Base-by-base conservation (phyloP, 1,139 yeast species). In the Lodderomyces oxycetoniae region DNA sequence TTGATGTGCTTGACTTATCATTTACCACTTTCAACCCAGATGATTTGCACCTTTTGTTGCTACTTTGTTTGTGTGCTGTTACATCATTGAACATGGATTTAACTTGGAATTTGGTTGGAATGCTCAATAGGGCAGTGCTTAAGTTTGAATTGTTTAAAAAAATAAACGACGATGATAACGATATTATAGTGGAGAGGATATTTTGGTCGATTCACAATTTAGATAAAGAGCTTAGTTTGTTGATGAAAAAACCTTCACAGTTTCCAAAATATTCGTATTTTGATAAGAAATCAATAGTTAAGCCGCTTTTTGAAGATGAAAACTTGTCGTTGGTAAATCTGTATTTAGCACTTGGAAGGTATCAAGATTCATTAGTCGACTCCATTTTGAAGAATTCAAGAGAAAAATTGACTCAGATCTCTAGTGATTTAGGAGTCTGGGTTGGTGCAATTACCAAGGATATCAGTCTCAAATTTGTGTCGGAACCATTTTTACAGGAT, bases 181-280 rank as follows among this genome's bases (percentile, higher is more conserved):
- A 31, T 26, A n/a, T n/a, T 9, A 34, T 46, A 23, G 41, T 47
- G 17, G 46, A 53, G 31, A 46, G 66, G 19, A 44, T 64, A 4
- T 63, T 66, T 37, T 67, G 72, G 71, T 49, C 70, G 2, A 45
- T 63, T 2, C 61, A 56, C 43, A 65, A 63, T 34, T 43, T 67
- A 34, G 74, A 68, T 39, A 60, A 61, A 31, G 71, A 64, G 33
- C 43, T 63, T 15, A 59, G 65, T 41, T 45, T 67, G 10, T 39
- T 64, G 30, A 43, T 53, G 20, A 48, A 52, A 26, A 56, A 49
- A 32, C 71, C 72, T 3, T 56, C 65, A 34, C 69, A 61, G 41
- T 47, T 61, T 25, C 67, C 68, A 4, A 30, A 41, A 24, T 39
- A 45, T 34, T 45, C 40, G 5, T 56, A 53, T 35, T 47, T 59